Base-by-base conservation (phyloP, 2,329 filamentous ascomycete genomes). In the Aureobasidium sp. region DNA sequence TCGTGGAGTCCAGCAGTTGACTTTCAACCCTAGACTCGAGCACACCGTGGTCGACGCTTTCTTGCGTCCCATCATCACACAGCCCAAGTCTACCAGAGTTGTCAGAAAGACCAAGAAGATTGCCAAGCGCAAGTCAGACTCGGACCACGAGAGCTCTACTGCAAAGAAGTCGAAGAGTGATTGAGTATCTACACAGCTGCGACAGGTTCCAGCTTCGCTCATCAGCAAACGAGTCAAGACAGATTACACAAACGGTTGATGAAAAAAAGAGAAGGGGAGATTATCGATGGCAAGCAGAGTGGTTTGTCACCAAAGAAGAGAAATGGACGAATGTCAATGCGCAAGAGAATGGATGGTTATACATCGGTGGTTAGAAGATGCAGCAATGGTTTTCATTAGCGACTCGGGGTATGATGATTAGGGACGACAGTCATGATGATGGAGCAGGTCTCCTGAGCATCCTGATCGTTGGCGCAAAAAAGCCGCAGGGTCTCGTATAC, bases 1-100 rank as follows among this genome's bases (percentile, higher is more conserved):
- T 42, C 60, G 60, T 39, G 51, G 51, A 22, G 34, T 62, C 7
- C 41, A 48, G 25, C 25, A 62, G 34, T 31, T 62, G 25, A n/a
- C 20, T n/a, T 62, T 47, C 60, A 36, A 39, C 22, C 47, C 47
- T 8, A n/a, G 22, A 3, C 36, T 17, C 7, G 27, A 61, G 17
- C 47, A 41, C 25, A 22, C 7, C 1, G 31, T 34, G 11, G 27
- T 44, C 20, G 57, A 61, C n/a, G 47, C 48, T 36, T 45, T 47
- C 57, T n/a, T 61, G 25, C 57, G 57, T 37, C 57, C 57, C 4
- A 11, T 44, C 17, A 37, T 61, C 25, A 61, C 57, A 0, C 25
- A 36, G 27, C 47, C 47, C 34, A 39, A 48, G 22, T 4, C 36
- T 2, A 41, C 36, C 12, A 41, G 22, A 20, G 20, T 47, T 11